phyloP scores from a whole-genome alignment of 306 rosid species.

The Rosa persica region DNA sequence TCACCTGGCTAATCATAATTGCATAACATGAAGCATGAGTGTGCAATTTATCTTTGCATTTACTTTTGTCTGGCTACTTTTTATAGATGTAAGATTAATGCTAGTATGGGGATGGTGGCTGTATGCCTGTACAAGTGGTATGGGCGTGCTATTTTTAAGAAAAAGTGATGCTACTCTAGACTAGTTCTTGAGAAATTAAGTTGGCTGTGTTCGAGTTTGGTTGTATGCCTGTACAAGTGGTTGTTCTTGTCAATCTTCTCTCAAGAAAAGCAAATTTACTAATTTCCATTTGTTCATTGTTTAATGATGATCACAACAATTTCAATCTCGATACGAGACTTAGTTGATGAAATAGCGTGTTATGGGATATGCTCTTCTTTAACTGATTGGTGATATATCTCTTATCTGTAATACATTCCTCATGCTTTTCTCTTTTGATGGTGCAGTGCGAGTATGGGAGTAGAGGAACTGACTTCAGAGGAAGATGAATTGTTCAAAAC shows the following conservation, averaged over 20 bases:
- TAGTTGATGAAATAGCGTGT: neutral
- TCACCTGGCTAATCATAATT: neutral
- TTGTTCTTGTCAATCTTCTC: neutral
- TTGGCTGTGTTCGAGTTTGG: neutral
- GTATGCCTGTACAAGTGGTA: neutral
- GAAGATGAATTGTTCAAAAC: slow-evolving; percentile 3
- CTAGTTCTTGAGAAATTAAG: neutral
- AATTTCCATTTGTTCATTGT: neutral
- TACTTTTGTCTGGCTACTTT: neutral
- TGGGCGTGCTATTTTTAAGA: neutral
- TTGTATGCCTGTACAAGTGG: neutral
- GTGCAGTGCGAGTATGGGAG: neutral
- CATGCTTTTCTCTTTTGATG: neutral
- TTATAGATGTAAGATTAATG: neutral
- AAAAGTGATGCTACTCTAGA: neutral
- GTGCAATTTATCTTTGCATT: neutral
- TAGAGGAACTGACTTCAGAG: neutral
- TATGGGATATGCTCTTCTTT: neutral
- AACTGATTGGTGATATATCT: neutral
- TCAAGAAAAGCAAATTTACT: neutral
- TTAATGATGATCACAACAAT: neutral
- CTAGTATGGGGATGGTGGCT: neutral
- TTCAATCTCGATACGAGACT: neutral
- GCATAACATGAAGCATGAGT: neutral
- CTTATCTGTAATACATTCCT: neutral